Evolutionary conservation across 768 basidiomycete species (phyloP).

Genomic region (Neoboletus brunneissimus): DNA sequence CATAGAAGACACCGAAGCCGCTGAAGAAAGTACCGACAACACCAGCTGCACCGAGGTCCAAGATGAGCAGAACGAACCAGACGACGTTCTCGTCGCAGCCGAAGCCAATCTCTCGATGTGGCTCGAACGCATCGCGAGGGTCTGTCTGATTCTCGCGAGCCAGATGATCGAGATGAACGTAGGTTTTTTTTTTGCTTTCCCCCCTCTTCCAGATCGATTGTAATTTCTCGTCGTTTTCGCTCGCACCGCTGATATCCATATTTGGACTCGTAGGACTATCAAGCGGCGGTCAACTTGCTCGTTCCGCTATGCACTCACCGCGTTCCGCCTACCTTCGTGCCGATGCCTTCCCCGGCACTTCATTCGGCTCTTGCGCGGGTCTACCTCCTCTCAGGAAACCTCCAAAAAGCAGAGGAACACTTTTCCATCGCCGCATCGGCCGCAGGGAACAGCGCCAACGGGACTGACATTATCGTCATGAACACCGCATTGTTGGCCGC

Average conservation of each 20-base stretch:
- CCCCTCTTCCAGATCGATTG: not conserved
- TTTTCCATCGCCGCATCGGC: conserved; percentile 44
- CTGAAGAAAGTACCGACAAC: not conserved
- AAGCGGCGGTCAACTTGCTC: conserved; percentile 63
- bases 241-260: not conserved
- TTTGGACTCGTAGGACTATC: conserved; percentile 1
- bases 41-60: not conserved
- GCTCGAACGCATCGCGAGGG: conserved; percentile 74
- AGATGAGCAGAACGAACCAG: conserved; percentile 10
- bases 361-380: conserved; percentile 70
- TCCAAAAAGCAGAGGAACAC: conserved; percentile 56
- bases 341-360: conserved; percentile 48
- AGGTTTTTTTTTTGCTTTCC: not conserved
- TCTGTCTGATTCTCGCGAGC: conserved; percentile 77
- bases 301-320: conserved; percentile 58
- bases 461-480: conserved; percentile 50
- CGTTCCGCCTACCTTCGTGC: conserved; percentile 5
- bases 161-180: conserved; percentile 87
- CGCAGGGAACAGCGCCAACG: conserved; percentile 41
- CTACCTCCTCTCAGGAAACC: conserved; percentile 70
- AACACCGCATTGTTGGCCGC: conserved; percentile 64
- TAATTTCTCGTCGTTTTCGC: not conserved
- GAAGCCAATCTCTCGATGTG: conserved; percentile 60
- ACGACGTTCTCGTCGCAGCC: conserved; percentile 24
- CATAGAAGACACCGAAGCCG: not conserved